phyloP scores from a whole-genome alignment of 2,329 filamentous ascomycete species.

The Fusarium subtropicale region DNA sequence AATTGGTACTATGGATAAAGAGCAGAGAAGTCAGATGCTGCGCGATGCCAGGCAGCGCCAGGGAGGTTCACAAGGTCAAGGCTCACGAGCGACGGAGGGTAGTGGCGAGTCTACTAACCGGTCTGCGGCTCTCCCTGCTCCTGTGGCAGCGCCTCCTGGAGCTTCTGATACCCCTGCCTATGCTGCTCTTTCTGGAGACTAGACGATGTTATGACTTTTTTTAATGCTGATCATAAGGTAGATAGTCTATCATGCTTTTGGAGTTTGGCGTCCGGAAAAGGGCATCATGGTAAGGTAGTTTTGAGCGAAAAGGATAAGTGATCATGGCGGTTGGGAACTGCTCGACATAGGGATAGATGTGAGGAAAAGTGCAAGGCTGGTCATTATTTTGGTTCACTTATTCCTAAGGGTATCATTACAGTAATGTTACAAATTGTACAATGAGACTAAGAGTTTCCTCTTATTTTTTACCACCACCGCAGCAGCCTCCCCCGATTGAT shows the following conservation, averaged over 20 bases:
- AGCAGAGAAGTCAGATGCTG: constrained; percentile 83
- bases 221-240: constrained; percentile 19
- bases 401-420: constrained; percentile 51
- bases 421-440: constrained; percentile 50
- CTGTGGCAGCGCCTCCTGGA: constrained; percentile 83
- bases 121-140: constrained; percentile 41
- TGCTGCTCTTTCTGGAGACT: constrained; percentile 86
- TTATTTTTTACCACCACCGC: constrained; percentile 51
- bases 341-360: constrained; percentile 23
- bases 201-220: constrained; percentile 50
- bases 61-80: constrained; percentile 31
- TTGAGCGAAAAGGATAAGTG: constrained; percentile 38
- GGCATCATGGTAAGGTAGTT: constrained; percentile 20
- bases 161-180: constrained; percentile 79
- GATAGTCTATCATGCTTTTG: constrained; percentile 35
- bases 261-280: constrained; percentile 44
- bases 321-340: constrained; percentile 22
- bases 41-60: constrained; percentile 71
- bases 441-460: constrained; percentile 23
- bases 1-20: constrained; percentile 89
- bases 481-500: constrained; percentile 43
- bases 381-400: constrained; percentile 37
- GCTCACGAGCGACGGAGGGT: constrained; percentile 49
- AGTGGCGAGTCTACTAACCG: constrained; percentile 41
- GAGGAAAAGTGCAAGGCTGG: constrained; percentile 32